These are phyloP conservation scores for Mycena metata DNA, from an alignment of 768 basidiomycete genomes.

Conservation along the genomic window DNA sequence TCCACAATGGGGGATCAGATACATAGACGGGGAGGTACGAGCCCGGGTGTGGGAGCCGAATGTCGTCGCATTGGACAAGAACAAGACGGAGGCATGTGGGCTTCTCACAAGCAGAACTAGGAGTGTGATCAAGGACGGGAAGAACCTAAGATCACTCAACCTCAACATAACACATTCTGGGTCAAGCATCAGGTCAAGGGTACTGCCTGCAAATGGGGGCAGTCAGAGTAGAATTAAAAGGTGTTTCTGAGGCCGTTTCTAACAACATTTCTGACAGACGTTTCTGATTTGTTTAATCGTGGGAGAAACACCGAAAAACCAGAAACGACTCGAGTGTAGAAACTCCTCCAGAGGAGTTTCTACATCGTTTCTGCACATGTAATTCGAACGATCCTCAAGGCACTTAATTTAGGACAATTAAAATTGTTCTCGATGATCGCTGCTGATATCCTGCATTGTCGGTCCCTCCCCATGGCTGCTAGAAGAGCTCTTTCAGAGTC, in stretches of 20 bases:
- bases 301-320: conserved; percentile 11
- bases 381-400: background rate
- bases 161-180: too few species aligned
- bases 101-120: too few species aligned
- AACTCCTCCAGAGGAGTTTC: conserved; percentile 11
- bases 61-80: too few species aligned
- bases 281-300: conserved; percentile 13
- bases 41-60: too few species aligned
- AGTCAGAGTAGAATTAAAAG: conserved; percentile 11
- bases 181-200: too few species aligned
- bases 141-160: too few species aligned
- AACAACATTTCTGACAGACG: background rate
- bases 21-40: too few species aligned
- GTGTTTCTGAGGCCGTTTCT: conserved; percentile 7
- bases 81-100: too few species aligned
- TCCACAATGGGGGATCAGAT: too few species aligned
- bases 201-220: conserved; percentile 2
- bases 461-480: background rate
- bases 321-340: conserved; percentile 14
- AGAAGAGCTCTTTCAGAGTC: too few species aligned
- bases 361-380: conserved; percentile 1
- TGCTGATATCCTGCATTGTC: background rate
- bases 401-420: background rate
- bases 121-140: too few species aligned
- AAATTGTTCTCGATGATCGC: background rate